Evolutionary conservation across 2,329 filamentous ascomycete genomes (phyloP).

Genomic region (Volutella citrinella): DNA sequence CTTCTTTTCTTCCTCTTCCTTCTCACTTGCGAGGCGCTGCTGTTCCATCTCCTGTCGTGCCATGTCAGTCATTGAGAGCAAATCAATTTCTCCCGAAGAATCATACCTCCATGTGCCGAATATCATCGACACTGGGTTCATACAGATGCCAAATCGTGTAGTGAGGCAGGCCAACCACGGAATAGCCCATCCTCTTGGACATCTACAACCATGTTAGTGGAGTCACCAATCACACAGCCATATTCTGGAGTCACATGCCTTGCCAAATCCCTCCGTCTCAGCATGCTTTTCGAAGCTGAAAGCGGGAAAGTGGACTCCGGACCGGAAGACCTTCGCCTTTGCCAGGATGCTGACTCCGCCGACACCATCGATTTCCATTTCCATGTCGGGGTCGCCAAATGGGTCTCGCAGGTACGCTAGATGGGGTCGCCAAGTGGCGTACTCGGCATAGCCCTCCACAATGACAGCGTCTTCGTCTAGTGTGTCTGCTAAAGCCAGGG

Average conservation of each 20-base stretch:
- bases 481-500: conserved; percentile 86
- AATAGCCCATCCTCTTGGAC: conserved; percentile 94
- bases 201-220: conserved; percentile 57
- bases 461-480: conserved; percentile 98
- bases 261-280: conserved; percentile 97
- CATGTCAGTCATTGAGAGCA: too few species aligned
- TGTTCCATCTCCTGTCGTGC: conserved; percentile 95
- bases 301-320: conserved; percentile 94
- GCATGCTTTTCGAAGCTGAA: conserved; percentile 99
- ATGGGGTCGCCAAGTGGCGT: conserved; percentile 97
- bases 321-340: conserved; percentile 92
- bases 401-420: conserved; percentile 94
- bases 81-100: too few species aligned
- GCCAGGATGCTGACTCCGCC: conserved; percentile 96
- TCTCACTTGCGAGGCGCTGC: conserved; percentile 75
- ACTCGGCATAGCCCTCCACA: conserved; percentile 97
- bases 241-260: conserved; percentile 54
- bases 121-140: conserved; percentile 96
- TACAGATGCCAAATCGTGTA: conserved; percentile 99
- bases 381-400: conserved; percentile 97
- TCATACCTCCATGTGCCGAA: conserved; percentile 86
- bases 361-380: conserved; percentile 98
- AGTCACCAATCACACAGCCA: background rate
- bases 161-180: conserved; percentile 91
- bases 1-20: conserved; percentile 66